phyloP scores from a whole-genome alignment of 2,329 filamentous ascomycete genomes.

The Metarhizium humberi region DNA sequence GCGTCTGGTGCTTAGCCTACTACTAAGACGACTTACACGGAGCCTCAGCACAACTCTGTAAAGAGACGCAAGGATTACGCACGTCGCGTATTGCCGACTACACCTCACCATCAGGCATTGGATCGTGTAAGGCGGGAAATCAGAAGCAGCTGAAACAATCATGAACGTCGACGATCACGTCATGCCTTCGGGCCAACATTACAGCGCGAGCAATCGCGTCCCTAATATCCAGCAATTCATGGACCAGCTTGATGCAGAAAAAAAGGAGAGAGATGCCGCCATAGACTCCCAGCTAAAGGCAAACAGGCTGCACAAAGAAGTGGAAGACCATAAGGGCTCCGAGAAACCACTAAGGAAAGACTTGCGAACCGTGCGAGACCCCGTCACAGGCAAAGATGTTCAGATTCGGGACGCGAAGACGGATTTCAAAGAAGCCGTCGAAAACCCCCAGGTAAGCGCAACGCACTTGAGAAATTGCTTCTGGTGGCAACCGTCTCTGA shows the following conservation, averaged over 20 bases:
- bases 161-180: slow-evolving; percentile 32
- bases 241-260: slow-evolving; percentile 67
- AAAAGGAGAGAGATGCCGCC: slow-evolving; percentile 61
- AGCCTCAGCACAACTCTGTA: too few relatives aligned
- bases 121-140: neutral
- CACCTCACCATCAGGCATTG: neutral
- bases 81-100: neutral
- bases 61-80: neutral
- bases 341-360: slow-evolving; percentile 27
- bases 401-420: slow-evolving; percentile 75
- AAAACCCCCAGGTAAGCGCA: slow-evolving; percentile 55
- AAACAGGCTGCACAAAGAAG: slow-evolving; percentile 26
- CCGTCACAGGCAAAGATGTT: slow-evolving; percentile 77
- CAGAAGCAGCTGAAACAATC: neutral
- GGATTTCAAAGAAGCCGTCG: slow-evolving; percentile 57
- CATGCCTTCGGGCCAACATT: slow-evolving; percentile 53
- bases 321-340: slow-evolving; percentile 33
- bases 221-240: slow-evolving; percentile 84
- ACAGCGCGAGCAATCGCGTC: slow-evolving; percentile 74
- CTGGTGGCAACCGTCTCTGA: neutral
- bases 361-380: slow-evolving; percentile 73
- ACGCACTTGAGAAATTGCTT: too few relatives aligned
- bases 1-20: too few relatives aligned
- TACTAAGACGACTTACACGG: too few relatives aligned
- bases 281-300: slow-evolving; percentile 50